Conservation (phyloP, 176 grass and related monocot species). For the Bonia amplexicaulis region DNA sequence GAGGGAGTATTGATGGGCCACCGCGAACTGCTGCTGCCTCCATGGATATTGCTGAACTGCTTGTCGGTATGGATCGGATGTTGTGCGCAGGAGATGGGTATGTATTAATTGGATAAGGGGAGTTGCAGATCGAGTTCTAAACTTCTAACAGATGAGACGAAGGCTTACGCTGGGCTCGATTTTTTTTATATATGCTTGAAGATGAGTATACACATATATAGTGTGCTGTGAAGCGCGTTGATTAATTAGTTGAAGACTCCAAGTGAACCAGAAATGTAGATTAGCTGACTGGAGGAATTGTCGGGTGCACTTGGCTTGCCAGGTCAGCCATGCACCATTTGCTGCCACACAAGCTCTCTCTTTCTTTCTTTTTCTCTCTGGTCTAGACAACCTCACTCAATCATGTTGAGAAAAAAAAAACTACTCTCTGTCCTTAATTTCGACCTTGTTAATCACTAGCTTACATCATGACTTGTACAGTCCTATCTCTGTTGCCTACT, state of each 20-base stretch:
- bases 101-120: background rate
- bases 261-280: background rate
- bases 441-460: no score
- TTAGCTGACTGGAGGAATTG: background rate
- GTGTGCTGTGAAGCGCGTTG: background rate
- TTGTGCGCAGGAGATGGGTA: background rate
- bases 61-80: background rate
- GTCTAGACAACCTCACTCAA: background rate
- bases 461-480: background rate
- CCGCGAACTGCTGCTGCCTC: background rate
- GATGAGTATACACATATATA: background rate
- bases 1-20: background rate
- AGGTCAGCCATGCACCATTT: background rate
- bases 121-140: background rate
- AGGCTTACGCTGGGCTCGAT: background rate
- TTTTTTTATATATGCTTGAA: background rate
- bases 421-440: no score
- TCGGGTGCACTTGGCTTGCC: background rate
- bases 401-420: background rate
- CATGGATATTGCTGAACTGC: background rate
- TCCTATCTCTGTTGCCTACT: background rate
- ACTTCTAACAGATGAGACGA: background rate
- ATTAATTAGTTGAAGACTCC: conserved; percentile 6
- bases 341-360: background rate
- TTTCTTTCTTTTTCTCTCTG: background rate